Conservation (phyloP, 106 monocot genomes). For the Phalaenopsis aphrodite region DNA sequence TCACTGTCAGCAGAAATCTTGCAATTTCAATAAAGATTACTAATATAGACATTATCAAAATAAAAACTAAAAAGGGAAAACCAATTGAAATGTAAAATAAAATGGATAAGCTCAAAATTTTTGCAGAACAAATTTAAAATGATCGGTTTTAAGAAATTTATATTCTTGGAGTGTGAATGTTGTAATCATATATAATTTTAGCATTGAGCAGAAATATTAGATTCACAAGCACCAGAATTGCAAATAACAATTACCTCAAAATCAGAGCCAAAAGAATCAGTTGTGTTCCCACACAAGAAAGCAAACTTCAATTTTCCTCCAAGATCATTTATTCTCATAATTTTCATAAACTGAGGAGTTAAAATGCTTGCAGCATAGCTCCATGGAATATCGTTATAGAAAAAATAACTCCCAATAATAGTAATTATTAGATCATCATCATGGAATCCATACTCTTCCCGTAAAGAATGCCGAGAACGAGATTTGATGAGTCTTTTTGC, state of each 20-base stretch:
- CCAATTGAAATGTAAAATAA: background rate
- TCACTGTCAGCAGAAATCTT: background rate
- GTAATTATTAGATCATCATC: constrained; percentile 62
- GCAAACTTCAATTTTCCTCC: constrained; percentile 44
- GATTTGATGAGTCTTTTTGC: constrained; percentile 37
- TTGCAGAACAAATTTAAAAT: background rate
- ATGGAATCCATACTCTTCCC: constrained; percentile 47
- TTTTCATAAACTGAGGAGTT: constrained; percentile 34
- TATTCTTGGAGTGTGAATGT: background rate
- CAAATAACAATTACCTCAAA: constrained; percentile 47
- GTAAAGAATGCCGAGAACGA: constrained; percentile 35
- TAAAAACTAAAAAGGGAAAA: background rate
- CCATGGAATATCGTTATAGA: constrained; percentile 59
- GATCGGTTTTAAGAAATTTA: background rate
- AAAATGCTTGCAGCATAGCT: constrained; percentile 50
- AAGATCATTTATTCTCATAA: constrained; percentile 25
- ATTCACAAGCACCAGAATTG: background rate
- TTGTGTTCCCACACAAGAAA: constrained; percentile 65
- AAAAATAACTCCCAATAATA: constrained; percentile 53
- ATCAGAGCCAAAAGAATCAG: constrained; percentile 31
- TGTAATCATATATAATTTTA: background rate
- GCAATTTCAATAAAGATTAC: background rate
- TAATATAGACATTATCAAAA: background rate
- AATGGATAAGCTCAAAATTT: background rate
- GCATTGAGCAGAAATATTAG: background rate